Conservation (phyloP, 108 stramenopile species). For the Stephanodiscus triporus region DNA sequence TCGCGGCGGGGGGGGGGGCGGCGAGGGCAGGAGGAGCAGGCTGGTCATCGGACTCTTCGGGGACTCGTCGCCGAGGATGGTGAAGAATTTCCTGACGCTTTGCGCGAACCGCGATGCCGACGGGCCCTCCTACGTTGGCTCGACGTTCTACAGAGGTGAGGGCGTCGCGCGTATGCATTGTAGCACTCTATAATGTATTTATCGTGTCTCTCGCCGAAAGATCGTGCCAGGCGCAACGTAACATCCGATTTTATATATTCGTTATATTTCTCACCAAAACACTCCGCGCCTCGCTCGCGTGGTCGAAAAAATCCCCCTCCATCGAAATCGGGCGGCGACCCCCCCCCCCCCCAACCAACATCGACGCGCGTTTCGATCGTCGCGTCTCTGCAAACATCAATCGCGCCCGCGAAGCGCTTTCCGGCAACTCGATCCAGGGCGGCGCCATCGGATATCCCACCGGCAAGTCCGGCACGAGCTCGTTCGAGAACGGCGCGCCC, state of each 20-base stretch:
- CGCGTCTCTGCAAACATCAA: no score
- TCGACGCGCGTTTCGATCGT: no score
- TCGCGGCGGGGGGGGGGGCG: slow-evolving; percentile 31
- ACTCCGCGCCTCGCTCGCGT: no score
- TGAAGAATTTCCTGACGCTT: slow-evolving; percentile 60
- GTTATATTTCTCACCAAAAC: no score
- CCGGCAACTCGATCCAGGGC: slow-evolving; percentile 69
- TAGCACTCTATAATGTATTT: neutral
- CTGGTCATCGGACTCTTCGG: slow-evolving; percentile 71
- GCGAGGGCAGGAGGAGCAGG: slow-evolving; percentile 36
- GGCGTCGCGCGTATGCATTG: no score
- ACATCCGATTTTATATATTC: no score
- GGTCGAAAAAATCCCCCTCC: no score
- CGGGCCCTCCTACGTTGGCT: slow-evolving; percentile 53
- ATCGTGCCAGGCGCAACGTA: no score
- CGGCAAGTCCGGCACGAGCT: slow-evolving; percentile 49
- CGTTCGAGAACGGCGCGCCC: slow-evolving; percentile 43
- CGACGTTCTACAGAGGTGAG: slow-evolving; percentile 57
- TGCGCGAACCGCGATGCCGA: slow-evolving; percentile 38
- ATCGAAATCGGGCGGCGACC: no score
- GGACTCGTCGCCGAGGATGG: slow-evolving; percentile 61
- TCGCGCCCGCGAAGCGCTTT: no score
- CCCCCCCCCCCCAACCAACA: no score
- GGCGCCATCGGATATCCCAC: slow-evolving; percentile 62
- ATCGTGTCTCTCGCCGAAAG: neutral